Percentiles rank a stretch among this genome's conserved stretches.
Conservation (phyloP, 2,329 filamentous ascomycete genomes). For the Exophiala calicioides region DNA sequence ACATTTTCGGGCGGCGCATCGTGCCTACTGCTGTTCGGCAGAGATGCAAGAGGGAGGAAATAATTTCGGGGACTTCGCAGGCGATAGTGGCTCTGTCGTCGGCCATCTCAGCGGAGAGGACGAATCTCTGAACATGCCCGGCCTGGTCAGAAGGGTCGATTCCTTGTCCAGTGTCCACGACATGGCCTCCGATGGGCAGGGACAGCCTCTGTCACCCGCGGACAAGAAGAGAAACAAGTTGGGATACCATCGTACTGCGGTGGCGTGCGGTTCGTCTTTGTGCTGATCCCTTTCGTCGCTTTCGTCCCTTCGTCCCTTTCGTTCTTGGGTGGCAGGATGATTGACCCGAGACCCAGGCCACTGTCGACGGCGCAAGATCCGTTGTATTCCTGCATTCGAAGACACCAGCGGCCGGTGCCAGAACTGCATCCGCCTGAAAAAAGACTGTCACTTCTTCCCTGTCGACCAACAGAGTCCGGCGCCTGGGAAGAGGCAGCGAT, state of each 20-base stretch:
- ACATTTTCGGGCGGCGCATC: constrained; percentile 1
- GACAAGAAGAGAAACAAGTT: constrained; percentile 85
- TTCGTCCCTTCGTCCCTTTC: too few relatives aligned
- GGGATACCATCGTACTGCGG: constrained; percentile 91
- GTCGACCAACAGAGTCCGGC: constrained; percentile 71
- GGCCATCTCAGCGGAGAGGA: neutral
- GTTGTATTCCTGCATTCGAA: constrained; percentile 75
- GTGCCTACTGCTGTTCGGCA: constrained; percentile 3
- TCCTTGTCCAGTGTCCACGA: constrained; percentile 53
- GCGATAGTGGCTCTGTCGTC: constrained; percentile 5
- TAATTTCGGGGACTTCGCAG: constrained; percentile 7
- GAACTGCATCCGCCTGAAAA: constrained; percentile 92
- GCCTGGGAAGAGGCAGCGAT: constrained; percentile 49
- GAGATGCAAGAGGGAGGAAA: constrained; percentile 24
- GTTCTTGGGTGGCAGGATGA: constrained; percentile 8
- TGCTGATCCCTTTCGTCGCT: too few relatives aligned
- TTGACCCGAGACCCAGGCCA: constrained; percentile 64
- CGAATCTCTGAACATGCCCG: constrained; percentile 21
- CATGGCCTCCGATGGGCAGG: constrained; percentile 35
- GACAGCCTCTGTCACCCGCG: constrained; percentile 45
- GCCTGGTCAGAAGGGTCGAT: constrained; percentile 41
- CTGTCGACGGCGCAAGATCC: constrained; percentile 89
- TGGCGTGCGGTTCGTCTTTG: constrained; percentile 81
- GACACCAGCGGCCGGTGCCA: constrained; percentile 77
- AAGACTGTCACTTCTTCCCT: constrained; percentile 88